phyloP scores from a whole-genome alignment of 2,329 filamentous ascomycete genomes.

The Anthostomella pinea region DNA sequence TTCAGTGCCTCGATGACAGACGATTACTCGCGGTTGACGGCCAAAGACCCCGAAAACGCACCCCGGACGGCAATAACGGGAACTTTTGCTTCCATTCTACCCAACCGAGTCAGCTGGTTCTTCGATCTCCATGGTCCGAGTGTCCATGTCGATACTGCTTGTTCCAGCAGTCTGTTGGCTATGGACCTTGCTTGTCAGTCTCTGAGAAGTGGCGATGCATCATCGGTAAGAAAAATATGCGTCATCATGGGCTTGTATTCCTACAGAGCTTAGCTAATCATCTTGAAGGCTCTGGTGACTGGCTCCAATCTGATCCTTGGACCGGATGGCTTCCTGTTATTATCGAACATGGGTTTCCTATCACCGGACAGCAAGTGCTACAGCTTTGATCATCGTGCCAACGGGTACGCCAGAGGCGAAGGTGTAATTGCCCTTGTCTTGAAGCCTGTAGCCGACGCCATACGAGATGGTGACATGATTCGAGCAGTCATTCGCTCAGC shows the following conservation, averaged over 20 bases:
- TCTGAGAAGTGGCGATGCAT: constrained; percentile 22
- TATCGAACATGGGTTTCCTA: constrained; percentile 35
- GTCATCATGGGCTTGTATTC: too few species aligned
- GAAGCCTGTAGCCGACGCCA: constrained; percentile 46
- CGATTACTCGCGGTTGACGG: constrained; percentile 33
- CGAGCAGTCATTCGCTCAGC: constrained; percentile 35
- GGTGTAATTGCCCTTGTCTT: constrained; percentile 49
- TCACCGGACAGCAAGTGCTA: constrained; percentile 34
- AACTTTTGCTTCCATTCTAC: constrained; percentile 28
- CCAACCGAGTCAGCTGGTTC: constrained; percentile 41
- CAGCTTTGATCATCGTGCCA: constrained; percentile 29
- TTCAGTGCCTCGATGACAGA: constrained; percentile 38
- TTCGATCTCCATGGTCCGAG: constrained; percentile 38
- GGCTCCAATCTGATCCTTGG: constrained; percentile 33
- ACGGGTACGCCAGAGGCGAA: constrained; percentile 45
- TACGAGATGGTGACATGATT: constrained; percentile 39
- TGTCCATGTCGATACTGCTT: constrained; percentile 38
- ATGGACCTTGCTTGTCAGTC: constrained; percentile 13
- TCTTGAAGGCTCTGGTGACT: constrained; percentile 30
- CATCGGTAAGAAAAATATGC: constrained; percentile 24
- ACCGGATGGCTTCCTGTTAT: constrained; percentile 26
- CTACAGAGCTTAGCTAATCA: neutral
- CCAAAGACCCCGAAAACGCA: constrained; percentile 34
- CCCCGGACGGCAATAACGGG: constrained; percentile 34
- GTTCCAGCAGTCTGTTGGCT: constrained; percentile 35